Evolutionary conservation across 2,329 filamentous ascomycete genomes (phyloP), one percentile per base, ranked within the genome.

Genomic region (Xylaria sp.): DNA sequence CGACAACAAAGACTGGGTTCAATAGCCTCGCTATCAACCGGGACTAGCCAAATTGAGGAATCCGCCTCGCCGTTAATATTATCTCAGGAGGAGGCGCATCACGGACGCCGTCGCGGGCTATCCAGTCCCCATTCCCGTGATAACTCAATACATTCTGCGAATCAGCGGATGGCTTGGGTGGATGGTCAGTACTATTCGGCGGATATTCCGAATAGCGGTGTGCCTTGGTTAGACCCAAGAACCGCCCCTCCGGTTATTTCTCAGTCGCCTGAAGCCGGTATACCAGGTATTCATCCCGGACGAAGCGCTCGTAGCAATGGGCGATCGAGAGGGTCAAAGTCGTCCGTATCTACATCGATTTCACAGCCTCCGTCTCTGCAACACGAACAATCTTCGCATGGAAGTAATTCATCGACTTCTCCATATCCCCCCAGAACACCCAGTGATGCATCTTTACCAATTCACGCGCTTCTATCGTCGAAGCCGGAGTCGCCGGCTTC

Each of bases 381-480:
- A 48, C 83, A 84, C 34, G 84, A 87, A 52, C 63, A 68, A 23
- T 70, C 68, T 2, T 71, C 69, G 4, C 37, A 54, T 31, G 82
- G 82, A 39, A 86, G 83, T 56, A 77, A 80, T 50, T 84, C 85
- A 2, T 75, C 79, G 2, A 82, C 78, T 15, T 83, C 84, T 1
- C 80, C 79, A 25, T 75, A 77, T 28, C 77, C 77, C n/a, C 80
- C 83, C 1, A 80, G 86, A 51, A 84, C 83, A 4, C 82, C 84
- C 0, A 82, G 84, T 56, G 87, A 88, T 46, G 83, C 85, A 0
- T 80, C 85, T 0, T 73, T 89, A 12, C 86, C 87, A 1, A 88
- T 89, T 28, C 86, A 88, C 71, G 83, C 86, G 0, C 79, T 89
- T 0, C 77, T 89, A 23, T 82, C 82, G 2, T 81, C 82, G 25